Base-by-base conservation (phyloP, 2,329 filamentous ascomycete genomes). In the Sordariomycetes sp. region DNA sequence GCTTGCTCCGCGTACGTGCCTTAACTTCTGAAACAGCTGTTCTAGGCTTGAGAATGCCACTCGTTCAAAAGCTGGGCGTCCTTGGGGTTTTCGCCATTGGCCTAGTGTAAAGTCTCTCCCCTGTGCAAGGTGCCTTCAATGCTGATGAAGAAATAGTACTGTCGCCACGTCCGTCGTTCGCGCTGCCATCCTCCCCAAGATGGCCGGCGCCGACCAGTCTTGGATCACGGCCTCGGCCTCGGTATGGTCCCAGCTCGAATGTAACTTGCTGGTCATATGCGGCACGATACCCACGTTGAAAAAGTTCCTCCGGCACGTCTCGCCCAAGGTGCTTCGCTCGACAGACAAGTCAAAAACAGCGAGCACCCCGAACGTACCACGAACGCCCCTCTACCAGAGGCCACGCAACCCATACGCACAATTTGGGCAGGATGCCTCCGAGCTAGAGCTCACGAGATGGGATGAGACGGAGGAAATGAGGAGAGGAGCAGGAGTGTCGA, bases 51-150 rank as follows among this genome's bases (percentile, higher is more conserved):
- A 59, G 64, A 32, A 57, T 72, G 23, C 63, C 65, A 0, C 42
- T 43, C 17, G 58, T 55, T 30, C 65, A 70, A 37, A 72, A 68
- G 43, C 37, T 68, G n/a, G 63, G 55, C 1, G 45, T 69, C 3
- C 46, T 58, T 2, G 40, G 54, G 0, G 59, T 70, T 16, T 68
- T 72, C 31, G 59, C 57, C 5, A 48, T 70, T 8, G 65, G 63
- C 14, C 59, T 46, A 1, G 21, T 53, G 43, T 51, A 36, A 40
- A n/a, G 51, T 39, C 21, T 12, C 30, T 5, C 7, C 8, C 29
- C 12, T 7, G 6, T 6, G 4, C 33, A 14, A 30, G 14, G 8
- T 19, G n/a, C 12, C 9, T 16, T 29, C 8, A 29, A 8, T 3
- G 4, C 18, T 31, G 21, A 16, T 10, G 21, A 5, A 6, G 5